Evolutionary conservation across 441 rosid genomes (phyloP), one percentile per base, ranked within the genome.

Genomic region (Cnidoscolus chayamansa): DNA sequence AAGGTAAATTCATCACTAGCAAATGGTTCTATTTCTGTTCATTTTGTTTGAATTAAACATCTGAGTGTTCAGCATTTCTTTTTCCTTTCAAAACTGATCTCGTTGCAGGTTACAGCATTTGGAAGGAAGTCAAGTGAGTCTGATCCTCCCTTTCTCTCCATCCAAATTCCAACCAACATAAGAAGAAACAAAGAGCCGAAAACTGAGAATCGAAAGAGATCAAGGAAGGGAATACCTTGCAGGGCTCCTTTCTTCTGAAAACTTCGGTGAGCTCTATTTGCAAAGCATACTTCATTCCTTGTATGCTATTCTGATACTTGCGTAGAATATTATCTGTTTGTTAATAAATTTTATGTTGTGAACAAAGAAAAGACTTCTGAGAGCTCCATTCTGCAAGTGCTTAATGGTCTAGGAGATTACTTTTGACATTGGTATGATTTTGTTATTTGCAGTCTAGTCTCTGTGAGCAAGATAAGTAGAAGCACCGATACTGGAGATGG

Each of bases 1-100:
- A 81, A 81, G 85, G 87, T 84, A 51, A 4, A 25, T 40, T 8
- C 5, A 20, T 2, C 12, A 10, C 0, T 35, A 35, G 2, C 15
- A 2, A 9, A 4, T 30, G 10, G 4, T 31, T 3, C 13, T 10
- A 20, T 1, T 25, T 30, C 37, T 35, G 4, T 35, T 35, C 37
- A 35, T 35, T 35, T 35, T 35, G 37, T 35, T 35, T 2, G 2
- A 2, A 25, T 25, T 25, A 25, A 25, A 25, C 25, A 25, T 25
- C 25, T 25, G 25, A 25, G 25, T 25, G 25, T 25, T 25, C 25
- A 25, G 25, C 25, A 25, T 25, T 25, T 25, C 25, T 40, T 40
- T 7, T 62, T 8, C 12, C 10, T 37, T 37, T n/a, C 7, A 40
- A 40, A 40, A 40, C 7, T 40, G 6, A 40, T 40, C 6, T 40